Evolutionary conservation across 768 basidiomycete species (phyloP).

Genomic region (Leccinum uliginosum): DNA sequence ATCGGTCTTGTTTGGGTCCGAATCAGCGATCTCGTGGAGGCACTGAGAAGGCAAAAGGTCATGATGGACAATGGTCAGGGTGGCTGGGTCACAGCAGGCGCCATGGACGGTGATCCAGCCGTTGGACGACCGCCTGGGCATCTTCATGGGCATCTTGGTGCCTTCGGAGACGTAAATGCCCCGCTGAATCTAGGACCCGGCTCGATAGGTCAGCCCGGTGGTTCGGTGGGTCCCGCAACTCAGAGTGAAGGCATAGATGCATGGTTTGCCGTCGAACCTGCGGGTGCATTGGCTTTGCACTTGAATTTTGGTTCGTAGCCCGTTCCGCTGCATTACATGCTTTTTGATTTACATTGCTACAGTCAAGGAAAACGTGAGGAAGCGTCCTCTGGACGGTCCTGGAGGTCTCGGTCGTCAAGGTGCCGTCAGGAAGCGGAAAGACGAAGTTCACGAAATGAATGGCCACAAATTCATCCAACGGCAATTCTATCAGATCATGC

Average conservation of each 20-base stretch:
- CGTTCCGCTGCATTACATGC: neutral
- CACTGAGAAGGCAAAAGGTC: slow-evolving; percentile 87
- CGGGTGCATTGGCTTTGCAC: slow-evolving; percentile 84
- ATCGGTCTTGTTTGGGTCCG: slow-evolving; percentile 95
- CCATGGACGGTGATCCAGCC: slow-evolving; percentile 65
- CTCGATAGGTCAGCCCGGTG: slow-evolving; percentile 26
- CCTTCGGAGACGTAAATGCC: slow-evolving; percentile 42
- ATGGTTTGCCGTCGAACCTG: slow-evolving; percentile 97
- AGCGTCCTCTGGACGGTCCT: slow-evolving; percentile 88
- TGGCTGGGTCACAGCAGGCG: slow-evolving; percentile 94
- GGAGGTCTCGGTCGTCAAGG: slow-evolving; percentile 96
- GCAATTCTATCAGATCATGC: slow-evolving; percentile 98
- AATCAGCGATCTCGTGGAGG: slow-evolving; percentile 91
- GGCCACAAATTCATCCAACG: slow-evolving; percentile 97
- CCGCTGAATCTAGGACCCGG: slow-evolving; percentile 37
- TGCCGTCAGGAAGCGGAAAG: slow-evolving; percentile 95
- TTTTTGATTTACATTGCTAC: slow-evolving; percentile 9
- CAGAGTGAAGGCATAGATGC: slow-evolving; percentile 82
- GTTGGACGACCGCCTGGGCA: slow-evolving; percentile 47
- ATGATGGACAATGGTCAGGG: slow-evolving; percentile 81
- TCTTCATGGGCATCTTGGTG: slow-evolving; percentile 45
- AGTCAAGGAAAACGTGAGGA: slow-evolving; percentile 98
- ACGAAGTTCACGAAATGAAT: slow-evolving; percentile 98
- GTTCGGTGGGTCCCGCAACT: slow-evolving; percentile 17
- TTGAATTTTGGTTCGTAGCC: slow-evolving; percentile 82